Conservation (phyloP, 495 filamentous ascomycete species). For the Immersiella caudata region DNA sequence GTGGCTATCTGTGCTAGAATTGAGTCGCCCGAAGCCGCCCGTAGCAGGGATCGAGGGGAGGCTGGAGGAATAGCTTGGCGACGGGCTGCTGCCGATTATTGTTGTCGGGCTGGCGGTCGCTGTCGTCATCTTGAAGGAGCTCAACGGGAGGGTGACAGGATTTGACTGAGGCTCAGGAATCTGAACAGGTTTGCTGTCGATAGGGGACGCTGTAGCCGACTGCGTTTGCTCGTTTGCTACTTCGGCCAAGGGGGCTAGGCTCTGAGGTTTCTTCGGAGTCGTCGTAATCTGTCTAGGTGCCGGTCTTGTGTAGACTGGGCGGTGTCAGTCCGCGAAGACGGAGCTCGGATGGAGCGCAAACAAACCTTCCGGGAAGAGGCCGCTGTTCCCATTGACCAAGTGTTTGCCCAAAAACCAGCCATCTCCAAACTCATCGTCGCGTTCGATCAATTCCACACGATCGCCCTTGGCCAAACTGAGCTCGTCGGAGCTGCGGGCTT, state of each 20-base stretch:
- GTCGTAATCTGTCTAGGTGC: constrained; percentile 45
- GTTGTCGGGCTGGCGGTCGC: not conserved
- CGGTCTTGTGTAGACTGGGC: constrained; percentile 56
- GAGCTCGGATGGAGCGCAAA: not conserved
- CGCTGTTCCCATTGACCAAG: constrained; percentile 69
- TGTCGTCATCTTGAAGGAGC: constrained; percentile 38
- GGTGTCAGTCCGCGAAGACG: constrained; percentile 22
- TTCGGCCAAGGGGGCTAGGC: constrained; percentile 38
- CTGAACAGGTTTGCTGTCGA: constrained; percentile 46
- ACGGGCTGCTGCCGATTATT: constrained; percentile 22
- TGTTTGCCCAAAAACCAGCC: constrained; percentile 96
- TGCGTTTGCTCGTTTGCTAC: constrained; percentile 31
- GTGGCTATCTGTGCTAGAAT: constrained; percentile 63
- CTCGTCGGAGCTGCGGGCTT: constrained; percentile 88
- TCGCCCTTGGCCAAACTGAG: constrained; percentile 85
- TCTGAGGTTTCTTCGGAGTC: constrained; percentile 28
- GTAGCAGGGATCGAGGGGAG: constrained; percentile 25
- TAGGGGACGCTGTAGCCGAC: constrained; percentile 34
- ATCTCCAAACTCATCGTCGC: constrained; percentile 97
- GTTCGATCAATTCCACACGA: constrained; percentile 86
- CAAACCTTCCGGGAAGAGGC: constrained; percentile 89
- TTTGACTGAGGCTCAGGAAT: constrained; percentile 38
- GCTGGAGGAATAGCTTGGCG: constrained; percentile 27
- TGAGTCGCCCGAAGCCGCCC: constrained; percentile 35
- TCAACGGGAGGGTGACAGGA: constrained; percentile 44